Evolutionary conservation across 225 moss, liverwort and hornwort species (phyloP).

Genomic region (Anthoceros angustus): DNA sequence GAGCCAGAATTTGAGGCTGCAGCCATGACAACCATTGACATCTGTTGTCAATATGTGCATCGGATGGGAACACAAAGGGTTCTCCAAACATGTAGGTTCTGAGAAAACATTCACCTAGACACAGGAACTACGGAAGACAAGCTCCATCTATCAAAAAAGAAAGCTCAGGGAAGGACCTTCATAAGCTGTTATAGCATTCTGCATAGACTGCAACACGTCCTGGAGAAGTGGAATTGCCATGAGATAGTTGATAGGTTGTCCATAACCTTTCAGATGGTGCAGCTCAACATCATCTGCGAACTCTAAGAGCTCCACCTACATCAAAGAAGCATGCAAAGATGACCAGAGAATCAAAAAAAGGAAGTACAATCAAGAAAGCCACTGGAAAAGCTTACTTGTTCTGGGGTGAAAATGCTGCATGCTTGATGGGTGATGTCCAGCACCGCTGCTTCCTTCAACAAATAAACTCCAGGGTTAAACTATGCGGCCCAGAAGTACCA

Average conservation of each 20-base stretch:
- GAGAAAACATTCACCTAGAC: too few relatives aligned
- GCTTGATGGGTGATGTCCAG: constrained; percentile 60
- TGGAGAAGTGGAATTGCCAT: constrained; percentile 64
- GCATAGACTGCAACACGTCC: constrained; percentile 59
- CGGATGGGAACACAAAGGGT: too few relatives aligned
- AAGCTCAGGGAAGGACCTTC: constrained; percentile 7
- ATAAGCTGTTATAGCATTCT: constrained; percentile 36
- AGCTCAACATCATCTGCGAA: constrained; percentile 73
- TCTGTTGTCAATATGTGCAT: too few relatives aligned
- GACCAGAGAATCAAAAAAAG: too few relatives aligned
- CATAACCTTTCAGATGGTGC: constrained; percentile 77
- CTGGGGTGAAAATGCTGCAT: constrained; percentile 50
- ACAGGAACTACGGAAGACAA: background rate
- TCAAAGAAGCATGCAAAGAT: background rate
- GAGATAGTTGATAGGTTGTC: constrained; percentile 63
- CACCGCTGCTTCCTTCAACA: constrained; percentile 58
- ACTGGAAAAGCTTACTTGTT: constrained; percentile 18
- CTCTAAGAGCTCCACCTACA: constrained; percentile 61
- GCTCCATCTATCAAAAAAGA: background rate
- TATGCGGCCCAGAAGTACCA: background rate
- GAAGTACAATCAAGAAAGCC: too few relatives aligned
- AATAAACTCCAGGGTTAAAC: background rate
- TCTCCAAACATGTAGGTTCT: too few relatives aligned
- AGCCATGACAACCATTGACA: too few relatives aligned
- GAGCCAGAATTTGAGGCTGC: constrained; percentile 11